Conservation (phyloP, 2,329 filamentous ascomycete genomes). For the Apiospora sp. region DNA sequence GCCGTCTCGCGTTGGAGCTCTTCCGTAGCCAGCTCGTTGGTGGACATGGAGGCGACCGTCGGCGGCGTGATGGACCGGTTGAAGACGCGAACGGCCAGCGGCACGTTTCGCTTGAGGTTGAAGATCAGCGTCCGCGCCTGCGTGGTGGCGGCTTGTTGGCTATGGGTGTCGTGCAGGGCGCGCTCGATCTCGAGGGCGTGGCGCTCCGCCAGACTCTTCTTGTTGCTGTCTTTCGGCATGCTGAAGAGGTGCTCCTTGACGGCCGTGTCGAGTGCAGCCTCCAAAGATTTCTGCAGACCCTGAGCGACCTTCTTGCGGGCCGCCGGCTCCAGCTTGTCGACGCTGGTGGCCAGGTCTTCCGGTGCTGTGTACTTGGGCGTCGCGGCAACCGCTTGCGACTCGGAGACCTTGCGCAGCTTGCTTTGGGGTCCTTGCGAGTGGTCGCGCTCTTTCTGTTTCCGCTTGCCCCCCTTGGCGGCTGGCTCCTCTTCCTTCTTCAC, state of each 20-base stretch:
- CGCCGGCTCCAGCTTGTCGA: slow-evolving; percentile 63
- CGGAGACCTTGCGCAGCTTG: slow-evolving; percentile 64
- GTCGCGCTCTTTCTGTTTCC: slow-evolving; percentile 66
- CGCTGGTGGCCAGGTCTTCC: slow-evolving; percentile 57
- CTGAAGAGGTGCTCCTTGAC: slow-evolving; percentile 71
- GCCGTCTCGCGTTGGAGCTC: slow-evolving; percentile 83
- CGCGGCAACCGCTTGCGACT: slow-evolving; percentile 47
- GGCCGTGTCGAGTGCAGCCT: slow-evolving; percentile 69
- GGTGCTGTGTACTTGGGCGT: slow-evolving; percentile 56
- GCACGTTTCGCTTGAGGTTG: slow-evolving; percentile 89
- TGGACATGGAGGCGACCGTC: slow-evolving; percentile 86
- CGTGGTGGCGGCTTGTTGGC: slow-evolving; percentile 59
- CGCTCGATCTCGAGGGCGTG: slow-evolving; percentile 84
- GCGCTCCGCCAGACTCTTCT: slow-evolving; percentile 70
- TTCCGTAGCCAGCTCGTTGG: slow-evolving; percentile 90
- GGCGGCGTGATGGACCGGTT: slow-evolving; percentile 74
- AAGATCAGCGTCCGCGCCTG: slow-evolving; percentile 81
- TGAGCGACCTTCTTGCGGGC: slow-evolving; percentile 74
- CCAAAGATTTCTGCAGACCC: slow-evolving; percentile 74
- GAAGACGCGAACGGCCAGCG: slow-evolving; percentile 80
- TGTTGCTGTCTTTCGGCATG: slow-evolving; percentile 69
- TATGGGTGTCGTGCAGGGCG: slow-evolving; percentile 65
- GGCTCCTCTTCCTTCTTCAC: slow-evolving; percentile 55
- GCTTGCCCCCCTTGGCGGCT: slow-evolving; percentile 47
- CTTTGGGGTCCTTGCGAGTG: slow-evolving; percentile 59